Conservation (phyloP, 257 asterid genomes). For the Fraxinus anomala region DNA sequence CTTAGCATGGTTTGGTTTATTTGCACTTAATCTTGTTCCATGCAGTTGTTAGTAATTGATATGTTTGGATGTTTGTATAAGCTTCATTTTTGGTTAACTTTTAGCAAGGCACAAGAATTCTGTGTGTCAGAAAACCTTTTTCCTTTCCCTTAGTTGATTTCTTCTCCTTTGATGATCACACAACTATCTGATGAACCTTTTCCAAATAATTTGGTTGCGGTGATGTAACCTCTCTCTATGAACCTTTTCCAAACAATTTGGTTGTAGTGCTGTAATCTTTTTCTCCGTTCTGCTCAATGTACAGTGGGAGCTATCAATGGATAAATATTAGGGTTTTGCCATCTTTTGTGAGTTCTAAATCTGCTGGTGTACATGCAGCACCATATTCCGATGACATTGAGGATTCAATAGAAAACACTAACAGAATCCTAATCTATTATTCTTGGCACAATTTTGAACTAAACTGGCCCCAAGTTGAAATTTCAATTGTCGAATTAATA, state of each 20-base stretch:
- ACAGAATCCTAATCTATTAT: slow-evolving; percentile 1
- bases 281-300: background rate
- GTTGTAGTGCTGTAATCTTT: too few relatives aligned
- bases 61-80: background rate
- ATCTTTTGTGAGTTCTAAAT: background rate
- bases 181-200: background rate
- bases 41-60: background rate
- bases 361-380: background rate
- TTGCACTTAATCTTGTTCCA: slow-evolving; percentile 17
- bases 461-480: background rate
- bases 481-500: background rate
- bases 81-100: background rate
- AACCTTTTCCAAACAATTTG: too few relatives aligned
- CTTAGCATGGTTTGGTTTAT: slow-evolving; percentile 68
- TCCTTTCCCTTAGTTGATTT: background rate
- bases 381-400: background rate
- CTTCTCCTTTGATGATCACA: background rate
- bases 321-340: background rate
- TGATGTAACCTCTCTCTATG: background rate
- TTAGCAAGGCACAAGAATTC: background rate
- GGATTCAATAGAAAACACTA: background rate
- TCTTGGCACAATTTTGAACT: background rate
- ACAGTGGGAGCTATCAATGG: background rate
- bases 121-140: background rate
- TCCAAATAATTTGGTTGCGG: background rate